Percentiles rank a stretch among this genome's conserved stretches.
These are phyloP conservation scores for Neofusicoccum laricinum DNA, from an alignment of 2,329 filamentous ascomycete species.

Conservation along the genomic window DNA sequence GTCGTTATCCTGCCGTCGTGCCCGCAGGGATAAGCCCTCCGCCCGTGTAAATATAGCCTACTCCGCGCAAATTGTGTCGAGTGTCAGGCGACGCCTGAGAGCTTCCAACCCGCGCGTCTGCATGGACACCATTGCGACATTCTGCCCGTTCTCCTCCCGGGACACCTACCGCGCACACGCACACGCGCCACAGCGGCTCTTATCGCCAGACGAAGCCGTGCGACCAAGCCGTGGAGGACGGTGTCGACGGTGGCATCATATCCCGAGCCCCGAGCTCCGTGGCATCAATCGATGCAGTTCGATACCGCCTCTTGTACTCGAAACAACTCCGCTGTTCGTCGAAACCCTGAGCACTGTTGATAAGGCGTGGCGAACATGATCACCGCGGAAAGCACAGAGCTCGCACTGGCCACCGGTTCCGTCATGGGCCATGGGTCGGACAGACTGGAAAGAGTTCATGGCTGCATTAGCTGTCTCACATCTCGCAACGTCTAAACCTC, in stretches of 20 bases:
- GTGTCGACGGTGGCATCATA: background rate
- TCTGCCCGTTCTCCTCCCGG: background rate
- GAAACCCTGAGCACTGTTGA: background rate
- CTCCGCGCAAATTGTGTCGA: background rate
- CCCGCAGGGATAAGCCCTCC: background rate
- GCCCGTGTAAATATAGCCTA: slow-evolving; percentile 11
- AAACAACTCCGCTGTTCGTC: background rate
- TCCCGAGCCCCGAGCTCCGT: background rate
- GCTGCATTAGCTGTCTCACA: background rate
- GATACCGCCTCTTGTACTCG: background rate
- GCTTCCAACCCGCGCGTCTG: background rate
- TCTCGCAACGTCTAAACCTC: background rate
- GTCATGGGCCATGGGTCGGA: background rate
- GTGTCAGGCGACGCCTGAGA: background rate
- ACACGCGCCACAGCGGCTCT: background rate
- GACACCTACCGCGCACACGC: background rate
- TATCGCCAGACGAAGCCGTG: background rate
- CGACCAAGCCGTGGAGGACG: background rate
- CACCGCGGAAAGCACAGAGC: background rate
- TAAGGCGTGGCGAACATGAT: background rate
- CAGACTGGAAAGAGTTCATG: background rate
- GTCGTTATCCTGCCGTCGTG: background rate
- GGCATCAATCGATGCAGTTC: background rate
- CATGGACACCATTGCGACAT: background rate
- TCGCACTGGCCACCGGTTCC: background rate